Percentiles rank a stretch among this genome's conserved stretches.
phyloP scores from a whole-genome alignment of 306 rosid species.

The cucumber (Cucumis sativus) region DNA sequence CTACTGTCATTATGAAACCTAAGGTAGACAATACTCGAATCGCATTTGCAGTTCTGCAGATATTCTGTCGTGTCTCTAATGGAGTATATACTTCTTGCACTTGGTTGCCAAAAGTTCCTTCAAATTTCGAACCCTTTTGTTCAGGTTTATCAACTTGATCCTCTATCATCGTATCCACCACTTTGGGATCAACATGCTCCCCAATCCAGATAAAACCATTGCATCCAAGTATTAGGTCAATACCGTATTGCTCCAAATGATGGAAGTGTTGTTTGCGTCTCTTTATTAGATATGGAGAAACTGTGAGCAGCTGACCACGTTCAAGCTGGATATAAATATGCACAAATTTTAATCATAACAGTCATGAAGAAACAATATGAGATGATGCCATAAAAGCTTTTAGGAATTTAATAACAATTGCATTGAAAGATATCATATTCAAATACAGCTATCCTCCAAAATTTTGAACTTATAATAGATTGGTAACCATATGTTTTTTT shows the following conservation, averaged over 20 bases:
- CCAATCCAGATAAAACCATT: slow-evolving; percentile 91
- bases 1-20: slow-evolving; percentile 51
- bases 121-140: slow-evolving; percentile 16
- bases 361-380: not conserved
- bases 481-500: too few species aligned
- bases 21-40: slow-evolving; percentile 45
- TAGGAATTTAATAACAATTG: not conserved
- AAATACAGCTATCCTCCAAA: not conserved
- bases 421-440: not conserved
- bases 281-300: slow-evolving; percentile 73
- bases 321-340: slow-evolving; percentile 41
- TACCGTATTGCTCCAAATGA: slow-evolving; percentile 54
- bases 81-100: slow-evolving; percentile 45
- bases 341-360: not conserved
- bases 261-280: slow-evolving; percentile 88
- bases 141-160: slow-evolving; percentile 45
- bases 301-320: slow-evolving; percentile 68
- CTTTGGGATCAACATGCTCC: slow-evolving; percentile 49
- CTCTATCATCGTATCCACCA: slow-evolving; percentile 39
- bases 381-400: not conserved
- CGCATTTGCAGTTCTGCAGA: slow-evolving; percentile 80
- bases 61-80: slow-evolving; percentile 46
- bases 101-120: slow-evolving; percentile 13
- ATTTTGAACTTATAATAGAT: not conserved
- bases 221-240: slow-evolving; percentile 75